A percentile compares a stretch with the other conserved stretches of the same genome.
These are phyloP conservation scores for Penicillium palitans DNA, from an alignment of 2,329 filamentous ascomycete genomes.

Conservation along the genomic window DNA sequence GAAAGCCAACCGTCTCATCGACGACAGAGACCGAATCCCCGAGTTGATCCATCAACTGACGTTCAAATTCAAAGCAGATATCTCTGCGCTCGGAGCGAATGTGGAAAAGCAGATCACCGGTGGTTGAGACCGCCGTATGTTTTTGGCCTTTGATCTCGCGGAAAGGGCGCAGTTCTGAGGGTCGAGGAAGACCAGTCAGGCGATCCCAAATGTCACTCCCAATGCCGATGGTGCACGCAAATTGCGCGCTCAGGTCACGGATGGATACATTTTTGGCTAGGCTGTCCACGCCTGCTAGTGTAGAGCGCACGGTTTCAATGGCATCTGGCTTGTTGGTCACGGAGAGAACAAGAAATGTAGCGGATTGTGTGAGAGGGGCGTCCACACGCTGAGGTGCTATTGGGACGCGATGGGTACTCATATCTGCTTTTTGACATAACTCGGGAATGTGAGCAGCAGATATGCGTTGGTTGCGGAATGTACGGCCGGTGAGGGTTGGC, in stretches of 20 bases:
- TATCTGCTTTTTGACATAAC: no score
- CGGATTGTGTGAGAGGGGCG: no score
- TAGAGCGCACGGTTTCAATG: constrained; percentile 46
- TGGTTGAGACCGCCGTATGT: constrained; percentile 57
- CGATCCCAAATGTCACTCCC: constrained; percentile 55
- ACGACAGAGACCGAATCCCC: constrained; percentile 51
- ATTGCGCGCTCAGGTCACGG: constrained; percentile 48
- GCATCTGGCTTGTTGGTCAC: constrained; percentile 40
- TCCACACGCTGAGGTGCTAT: no score
- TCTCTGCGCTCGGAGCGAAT: constrained; percentile 59
- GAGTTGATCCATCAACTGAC: constrained; percentile 53
- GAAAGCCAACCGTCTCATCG: constrained; percentile 58
- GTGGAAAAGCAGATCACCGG: constrained; percentile 60
- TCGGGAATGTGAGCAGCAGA: no score
- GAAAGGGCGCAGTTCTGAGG: constrained; percentile 56
- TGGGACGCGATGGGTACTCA: no score
- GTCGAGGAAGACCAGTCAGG: constrained; percentile 48
- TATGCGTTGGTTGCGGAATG: no score
- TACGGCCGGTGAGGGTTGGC: no score
- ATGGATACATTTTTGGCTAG: constrained; percentile 49
- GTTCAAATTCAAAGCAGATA: constrained; percentile 61
- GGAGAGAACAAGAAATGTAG: constrained; percentile 40
- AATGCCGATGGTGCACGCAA: constrained; percentile 57
- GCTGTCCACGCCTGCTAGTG: constrained; percentile 47
- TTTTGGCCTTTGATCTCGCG: constrained; percentile 47